Evolutionary conservation across 345 rosid species (phyloP).

Genomic region (Clausena lansium): DNA sequence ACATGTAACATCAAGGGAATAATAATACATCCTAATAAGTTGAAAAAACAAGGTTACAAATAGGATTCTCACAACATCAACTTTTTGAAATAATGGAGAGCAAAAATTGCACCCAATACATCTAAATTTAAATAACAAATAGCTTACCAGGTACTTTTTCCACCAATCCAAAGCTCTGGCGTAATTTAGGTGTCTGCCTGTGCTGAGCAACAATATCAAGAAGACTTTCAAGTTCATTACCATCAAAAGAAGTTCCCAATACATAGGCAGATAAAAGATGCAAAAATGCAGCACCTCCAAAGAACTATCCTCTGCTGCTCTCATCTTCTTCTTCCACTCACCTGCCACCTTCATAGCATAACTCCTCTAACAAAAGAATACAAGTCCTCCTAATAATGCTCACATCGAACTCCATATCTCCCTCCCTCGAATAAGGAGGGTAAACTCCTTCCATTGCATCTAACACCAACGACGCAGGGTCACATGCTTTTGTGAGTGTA

Average conservation of each 20-base stretch:
- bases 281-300: conserved; percentile 44
- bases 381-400: conserved; percentile 39
- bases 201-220: conserved; percentile 32
- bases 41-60: background rate
- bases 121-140: background rate
- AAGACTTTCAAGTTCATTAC: conserved; percentile 25
- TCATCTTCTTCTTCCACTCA: conserved; percentile 41
- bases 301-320: conserved; percentile 23
- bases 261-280: conserved; percentile 43
- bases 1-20: background rate
- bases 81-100: background rate
- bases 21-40: background rate
- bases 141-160: conserved; percentile 33
- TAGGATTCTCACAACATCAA: background rate
- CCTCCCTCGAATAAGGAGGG: conserved; percentile 31
- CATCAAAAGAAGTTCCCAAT: conserved; percentile 31
- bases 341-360: conserved; percentile 42
- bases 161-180: conserved; percentile 32
- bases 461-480: conserved; percentile 63
- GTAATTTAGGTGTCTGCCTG: conserved; percentile 30
- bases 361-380: conserved; percentile 46
- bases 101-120: background rate
- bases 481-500: conserved; percentile 29
- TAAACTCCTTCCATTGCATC: conserved; percentile 51
- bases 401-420: conserved; percentile 26